Conservation (phyloP, 2,329 filamentous ascomycete genomes). For the Fusarium algeriense region DNA sequence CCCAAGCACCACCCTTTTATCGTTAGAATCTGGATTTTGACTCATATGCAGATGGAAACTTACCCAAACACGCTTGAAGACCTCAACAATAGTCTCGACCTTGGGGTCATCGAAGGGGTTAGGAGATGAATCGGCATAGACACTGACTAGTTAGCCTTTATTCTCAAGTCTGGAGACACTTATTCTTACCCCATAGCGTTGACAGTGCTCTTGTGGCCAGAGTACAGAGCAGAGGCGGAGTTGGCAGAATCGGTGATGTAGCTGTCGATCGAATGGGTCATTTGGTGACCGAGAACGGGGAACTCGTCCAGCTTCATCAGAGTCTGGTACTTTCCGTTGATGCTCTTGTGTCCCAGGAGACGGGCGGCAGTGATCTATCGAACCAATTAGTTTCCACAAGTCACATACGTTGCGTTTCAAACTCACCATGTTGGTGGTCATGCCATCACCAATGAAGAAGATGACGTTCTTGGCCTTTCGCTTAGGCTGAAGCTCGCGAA, state of each 20-base stretch:
- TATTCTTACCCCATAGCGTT: constrained; percentile 76
- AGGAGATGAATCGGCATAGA: constrained; percentile 82
- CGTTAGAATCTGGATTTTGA: constrained; percentile 23
- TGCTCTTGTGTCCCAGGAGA: constrained; percentile 81
- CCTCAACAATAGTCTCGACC: constrained; percentile 84
- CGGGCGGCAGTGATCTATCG: constrained; percentile 77
- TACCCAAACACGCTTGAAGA: constrained; percentile 77
- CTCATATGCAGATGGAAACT: constrained; percentile 46
- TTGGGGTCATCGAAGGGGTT: constrained; percentile 85
- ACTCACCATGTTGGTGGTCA: constrained; percentile 77
- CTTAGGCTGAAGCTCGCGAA: constrained; percentile 75
- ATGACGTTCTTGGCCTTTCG: constrained; percentile 88
- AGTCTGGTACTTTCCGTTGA: constrained; percentile 87
- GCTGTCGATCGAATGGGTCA: constrained; percentile 87
- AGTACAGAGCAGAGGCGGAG: constrained; percentile 84
- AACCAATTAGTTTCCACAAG: constrained; percentile 17
- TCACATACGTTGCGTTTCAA: not conserved
- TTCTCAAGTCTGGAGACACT: not conserved
- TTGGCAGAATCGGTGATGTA: constrained; percentile 92
- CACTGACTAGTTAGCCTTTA: constrained; percentile 51
- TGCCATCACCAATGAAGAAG: constrained; percentile 82
- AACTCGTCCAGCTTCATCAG: constrained; percentile 84
- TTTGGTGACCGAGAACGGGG: constrained; percentile 87
- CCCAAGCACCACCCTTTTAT: constrained; percentile 65
- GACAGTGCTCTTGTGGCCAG: constrained; percentile 85